These are phyloP conservation scores for Parachaetomium inaequale DNA, from an alignment of 495 filamentous ascomycete genomes.

Conservation along the genomic window DNA sequence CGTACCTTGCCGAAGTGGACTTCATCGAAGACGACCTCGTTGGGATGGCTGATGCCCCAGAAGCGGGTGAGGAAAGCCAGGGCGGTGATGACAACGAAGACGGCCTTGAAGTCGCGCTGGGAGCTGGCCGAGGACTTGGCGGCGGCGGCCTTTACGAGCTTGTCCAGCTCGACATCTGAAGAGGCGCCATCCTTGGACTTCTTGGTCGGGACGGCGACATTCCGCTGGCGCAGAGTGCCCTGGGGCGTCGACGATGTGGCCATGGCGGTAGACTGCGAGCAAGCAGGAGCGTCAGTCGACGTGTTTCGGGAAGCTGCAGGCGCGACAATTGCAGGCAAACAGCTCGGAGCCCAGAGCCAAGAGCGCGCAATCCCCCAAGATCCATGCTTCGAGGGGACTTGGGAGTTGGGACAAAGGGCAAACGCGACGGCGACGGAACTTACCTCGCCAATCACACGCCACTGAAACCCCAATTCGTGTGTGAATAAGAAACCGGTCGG, in stretches of 20 bases:
- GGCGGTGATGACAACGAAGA: slow-evolving; percentile 69
- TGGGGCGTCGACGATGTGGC: slow-evolving; percentile 38
- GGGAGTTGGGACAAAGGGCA: background rate
- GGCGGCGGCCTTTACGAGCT: slow-evolving; percentile 34
- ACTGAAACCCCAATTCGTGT: background rate
- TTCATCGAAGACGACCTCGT: slow-evolving; percentile 98
- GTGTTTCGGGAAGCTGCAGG: background rate
- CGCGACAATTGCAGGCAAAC: background rate
- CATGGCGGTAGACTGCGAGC: slow-evolving; percentile 32
- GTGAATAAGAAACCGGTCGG: background rate
- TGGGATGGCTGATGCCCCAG: slow-evolving; percentile 89
- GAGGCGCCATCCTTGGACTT: slow-evolving; percentile 42
- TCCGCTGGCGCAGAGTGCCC: slow-evolving; percentile 53
- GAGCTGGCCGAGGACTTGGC: slow-evolving; percentile 22
- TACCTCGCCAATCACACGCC: slow-evolving; percentile 14
- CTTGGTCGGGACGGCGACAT: slow-evolving; percentile 43
- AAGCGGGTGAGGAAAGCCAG: slow-evolving; percentile 89
- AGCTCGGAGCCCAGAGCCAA: background rate
- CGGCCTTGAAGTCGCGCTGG: slow-evolving; percentile 85
- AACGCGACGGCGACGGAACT: slow-evolving; percentile 3
- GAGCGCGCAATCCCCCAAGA: no score
- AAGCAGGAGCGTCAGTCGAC: background rate
- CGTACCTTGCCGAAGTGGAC: slow-evolving; percentile 98
- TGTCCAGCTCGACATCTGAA: slow-evolving; percentile 48
- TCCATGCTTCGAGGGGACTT: no score